Percentiles rank a stretch among this genome's conserved stretches.
These are phyloP conservation scores for Wickerhamiella siamensis DNA, from an alignment of 805 yeast species.

Conservation along the genomic window DNA sequence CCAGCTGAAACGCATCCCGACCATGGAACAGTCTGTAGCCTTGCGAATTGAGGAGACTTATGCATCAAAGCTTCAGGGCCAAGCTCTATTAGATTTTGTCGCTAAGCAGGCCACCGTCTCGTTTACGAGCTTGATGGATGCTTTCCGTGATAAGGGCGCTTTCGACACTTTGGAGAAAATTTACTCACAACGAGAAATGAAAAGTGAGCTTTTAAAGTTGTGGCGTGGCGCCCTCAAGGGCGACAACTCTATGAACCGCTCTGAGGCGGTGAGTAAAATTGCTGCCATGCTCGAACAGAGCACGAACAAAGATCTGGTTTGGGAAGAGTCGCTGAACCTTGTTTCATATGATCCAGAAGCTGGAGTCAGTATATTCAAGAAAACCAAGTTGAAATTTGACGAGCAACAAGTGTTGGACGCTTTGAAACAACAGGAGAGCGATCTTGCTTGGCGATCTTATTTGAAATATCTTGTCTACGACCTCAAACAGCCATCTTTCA, in stretches of 20 bases:
- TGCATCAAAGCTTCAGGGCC: slow-evolving; percentile 4
- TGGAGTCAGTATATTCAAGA: slow-evolving; percentile 24
- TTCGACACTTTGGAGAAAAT: slow-evolving; percentile 12
- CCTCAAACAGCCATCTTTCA: slow-evolving; percentile 17
- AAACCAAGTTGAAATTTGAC: slow-evolving; percentile 17
- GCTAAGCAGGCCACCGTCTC: slow-evolving; percentile 2
- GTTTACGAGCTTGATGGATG: slow-evolving; percentile 4
- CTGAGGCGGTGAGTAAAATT: slow-evolving; percentile 20
- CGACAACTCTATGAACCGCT: slow-evolving; percentile 2
- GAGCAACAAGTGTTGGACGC: slow-evolving; percentile 20
- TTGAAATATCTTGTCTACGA: slow-evolving; percentile 24
- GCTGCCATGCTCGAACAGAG: slow-evolving; percentile 17
- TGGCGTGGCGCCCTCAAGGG: slow-evolving; percentile 9
- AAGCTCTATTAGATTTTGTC: slow-evolving; percentile 10
- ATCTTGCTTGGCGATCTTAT: slow-evolving; percentile 25
- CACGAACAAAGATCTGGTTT: slow-evolving; percentile 22
- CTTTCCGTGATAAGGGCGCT: slow-evolving; percentile 4
- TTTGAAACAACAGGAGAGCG: slow-evolving; percentile 23
- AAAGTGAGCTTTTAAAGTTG: slow-evolving; percentile 15
- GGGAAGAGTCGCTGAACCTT: slow-evolving; percentile 27
- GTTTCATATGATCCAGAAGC: slow-evolving; percentile 18
- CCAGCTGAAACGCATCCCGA: slow-evolving; percentile 7
- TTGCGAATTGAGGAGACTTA: slow-evolving; percentile 5
- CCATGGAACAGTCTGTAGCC: slow-evolving; percentile 3
- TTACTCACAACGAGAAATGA: slow-evolving; percentile 2